These are phyloP conservation scores for Fusarium oligoseptatum DNA, from an alignment of 2,329 filamentous ascomycete genomes.

Conservation along the genomic window DNA sequence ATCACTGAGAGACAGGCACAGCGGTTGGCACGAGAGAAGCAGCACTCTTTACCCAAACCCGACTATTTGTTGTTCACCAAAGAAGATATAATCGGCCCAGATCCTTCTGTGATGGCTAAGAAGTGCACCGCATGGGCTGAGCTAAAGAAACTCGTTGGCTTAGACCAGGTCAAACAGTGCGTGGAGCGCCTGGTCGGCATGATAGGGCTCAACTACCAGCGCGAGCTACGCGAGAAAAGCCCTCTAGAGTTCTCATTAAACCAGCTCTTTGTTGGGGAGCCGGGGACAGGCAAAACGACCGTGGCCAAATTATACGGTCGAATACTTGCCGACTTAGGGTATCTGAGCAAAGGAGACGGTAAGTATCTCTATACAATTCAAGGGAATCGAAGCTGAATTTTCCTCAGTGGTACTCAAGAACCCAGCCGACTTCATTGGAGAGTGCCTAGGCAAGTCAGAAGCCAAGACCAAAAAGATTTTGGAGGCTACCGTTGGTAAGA, in stretches of 20 bases:
- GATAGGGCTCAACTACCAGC: not conserved
- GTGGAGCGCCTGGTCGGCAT: not conserved
- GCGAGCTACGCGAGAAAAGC: not conserved
- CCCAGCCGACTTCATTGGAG: not conserved
- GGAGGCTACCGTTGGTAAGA: not conserved
- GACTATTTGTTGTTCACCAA: not conserved
- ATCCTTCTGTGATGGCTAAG: not conserved
- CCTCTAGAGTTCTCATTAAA: not conserved
- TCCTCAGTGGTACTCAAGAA: not conserved
- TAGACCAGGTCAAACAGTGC: not conserved
- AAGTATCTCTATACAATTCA: too few species aligned
- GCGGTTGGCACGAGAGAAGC: too few species aligned
- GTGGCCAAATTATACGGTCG: not conserved
- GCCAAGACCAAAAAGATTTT: not conserved
- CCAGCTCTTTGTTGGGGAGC: not conserved
- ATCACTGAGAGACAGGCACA: not conserved
- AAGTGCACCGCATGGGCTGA: not conserved
- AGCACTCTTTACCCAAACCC: not conserved
- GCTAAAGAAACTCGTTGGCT: not conserved
- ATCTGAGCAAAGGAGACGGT: not conserved
- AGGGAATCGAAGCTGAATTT: too few species aligned
- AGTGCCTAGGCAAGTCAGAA: not conserved
- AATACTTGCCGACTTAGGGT: not conserved
- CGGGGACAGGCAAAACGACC: conserved; percentile 4
- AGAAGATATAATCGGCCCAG: not conserved